phyloP scores from a whole-genome alignment of 192 early-diverging fungal genomes.

The Fimicolochytrium jonesii region DNA sequence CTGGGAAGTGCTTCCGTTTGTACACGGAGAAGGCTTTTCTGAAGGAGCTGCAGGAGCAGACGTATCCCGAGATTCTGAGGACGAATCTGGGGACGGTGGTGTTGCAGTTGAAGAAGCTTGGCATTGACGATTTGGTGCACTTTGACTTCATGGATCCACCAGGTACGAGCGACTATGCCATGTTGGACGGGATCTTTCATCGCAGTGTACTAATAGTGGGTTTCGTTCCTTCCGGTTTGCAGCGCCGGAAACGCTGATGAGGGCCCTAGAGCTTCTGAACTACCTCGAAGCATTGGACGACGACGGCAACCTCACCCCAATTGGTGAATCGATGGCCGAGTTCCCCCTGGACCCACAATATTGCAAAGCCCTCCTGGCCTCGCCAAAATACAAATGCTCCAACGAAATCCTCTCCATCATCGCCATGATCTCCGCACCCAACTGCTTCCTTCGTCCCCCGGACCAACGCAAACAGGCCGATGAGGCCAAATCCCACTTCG shows the following conservation, averaged over 20 bases:
- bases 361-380: conserved; percentile 85
- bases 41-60: conserved; percentile 92
- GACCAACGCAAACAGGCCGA: conserved; percentile 85
- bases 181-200: too few species aligned
- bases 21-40: conserved; percentile 97
- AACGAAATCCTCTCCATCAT: conserved; percentile 94
- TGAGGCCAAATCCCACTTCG: conserved; percentile 87
- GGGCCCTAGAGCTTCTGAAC: conserved; percentile 92
- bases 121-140: conserved; percentile 95
- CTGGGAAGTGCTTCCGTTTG: conserved; percentile 95
- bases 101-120: conserved; percentile 95
- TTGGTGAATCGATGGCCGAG: conserved; percentile 85
- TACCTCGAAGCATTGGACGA: conserved; percentile 93
- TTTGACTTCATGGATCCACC: conserved; percentile 99
- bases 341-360: conserved; percentile 98
- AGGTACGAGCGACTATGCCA: too few species aligned
- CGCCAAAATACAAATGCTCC: conserved; percentile 80
- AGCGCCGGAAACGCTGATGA: conserved; percentile 97
- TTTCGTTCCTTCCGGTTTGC: background rate
- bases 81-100: conserved; percentile 96
- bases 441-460: conserved; percentile 87
- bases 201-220: background rate
- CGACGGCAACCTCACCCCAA: conserved; percentile 84
- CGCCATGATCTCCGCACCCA: conserved; percentile 85
- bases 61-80: conserved; percentile 96